Evolutionary conservation across 2,329 filamentous ascomycete species (phyloP).

Genomic region (Clonostachys rosea): DNA sequence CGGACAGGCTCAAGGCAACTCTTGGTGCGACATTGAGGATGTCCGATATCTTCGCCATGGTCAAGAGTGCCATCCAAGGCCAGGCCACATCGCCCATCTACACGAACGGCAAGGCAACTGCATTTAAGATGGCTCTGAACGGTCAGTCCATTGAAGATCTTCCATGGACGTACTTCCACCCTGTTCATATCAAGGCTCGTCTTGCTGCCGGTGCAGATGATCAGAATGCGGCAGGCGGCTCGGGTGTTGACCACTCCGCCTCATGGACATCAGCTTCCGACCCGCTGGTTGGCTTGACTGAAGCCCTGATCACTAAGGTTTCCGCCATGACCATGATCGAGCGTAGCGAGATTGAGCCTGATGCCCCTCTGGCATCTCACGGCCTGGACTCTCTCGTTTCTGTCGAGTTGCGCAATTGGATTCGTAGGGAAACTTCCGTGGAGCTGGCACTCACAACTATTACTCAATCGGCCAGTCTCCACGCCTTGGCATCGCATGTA

Average conservation of each 20-base stretch:
- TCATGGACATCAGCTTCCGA: not conserved
- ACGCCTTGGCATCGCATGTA: not conserved
- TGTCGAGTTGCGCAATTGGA: conserved; percentile 8
- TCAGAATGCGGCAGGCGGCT: conserved; percentile 44
- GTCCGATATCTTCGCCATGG: conserved; percentile 49
- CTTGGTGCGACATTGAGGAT: conserved; percentile 42
- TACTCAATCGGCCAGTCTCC: not conserved
- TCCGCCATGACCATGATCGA: conserved; percentile 7
- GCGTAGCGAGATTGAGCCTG: conserved; percentile 4
- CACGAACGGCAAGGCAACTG: conserved; percentile 5
- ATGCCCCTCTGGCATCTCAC: conserved; percentile 1
- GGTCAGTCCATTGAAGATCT: conserved; percentile 9
- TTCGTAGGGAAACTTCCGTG: conserved; percentile 1
- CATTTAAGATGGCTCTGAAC: conserved; percentile 36
- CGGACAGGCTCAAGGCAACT: conserved; percentile 33
- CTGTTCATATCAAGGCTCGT: not conserved
- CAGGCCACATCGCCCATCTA: conserved; percentile 16
- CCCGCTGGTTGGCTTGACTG: conserved; percentile 27
- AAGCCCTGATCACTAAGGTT: conserved; percentile 1
- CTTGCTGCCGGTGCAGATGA: not conserved
- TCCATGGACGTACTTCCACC: not conserved
- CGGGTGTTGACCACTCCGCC: conserved; percentile 27
- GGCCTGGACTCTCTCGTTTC: conserved; percentile 6
- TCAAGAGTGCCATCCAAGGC: conserved; percentile 45
- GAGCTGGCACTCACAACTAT: not conserved